phyloP scores from a whole-genome alignment of 2,329 filamentous ascomycete genomes.

The Orbilia javanica region DNA sequence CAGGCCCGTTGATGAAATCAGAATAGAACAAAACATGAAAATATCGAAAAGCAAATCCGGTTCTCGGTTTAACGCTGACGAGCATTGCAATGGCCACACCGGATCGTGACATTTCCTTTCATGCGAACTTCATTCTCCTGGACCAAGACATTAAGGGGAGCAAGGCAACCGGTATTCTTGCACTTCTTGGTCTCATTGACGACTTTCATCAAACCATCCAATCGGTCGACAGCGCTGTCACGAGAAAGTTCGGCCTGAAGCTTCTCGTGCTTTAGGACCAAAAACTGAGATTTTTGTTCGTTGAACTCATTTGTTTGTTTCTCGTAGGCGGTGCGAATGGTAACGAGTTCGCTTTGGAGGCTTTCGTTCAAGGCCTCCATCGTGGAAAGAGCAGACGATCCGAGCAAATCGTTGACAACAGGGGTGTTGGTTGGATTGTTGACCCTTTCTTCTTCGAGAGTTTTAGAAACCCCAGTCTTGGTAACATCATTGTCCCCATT shows the following conservation, averaged over 20 bases:
- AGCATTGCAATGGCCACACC: conserved; percentile 40
- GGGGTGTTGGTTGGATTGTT: conserved; percentile 27
- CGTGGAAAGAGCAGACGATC: not conserved
- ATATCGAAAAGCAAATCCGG: not conserved
- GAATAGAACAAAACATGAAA: not conserved
- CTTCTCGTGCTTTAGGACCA: conserved; percentile 35
- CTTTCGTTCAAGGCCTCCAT: conserved; percentile 7
- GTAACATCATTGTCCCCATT: not conserved
- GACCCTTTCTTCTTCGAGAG: not conserved
- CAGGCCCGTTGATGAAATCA: not conserved
- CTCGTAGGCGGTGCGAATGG: not conserved
- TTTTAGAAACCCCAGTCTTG: too few species aligned
- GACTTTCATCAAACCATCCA: conserved; percentile 36
- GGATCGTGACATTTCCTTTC: conserved; percentile 22
- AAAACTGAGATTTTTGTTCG: conserved; percentile 10
- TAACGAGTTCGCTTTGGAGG: conserved; percentile 1
- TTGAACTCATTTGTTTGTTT: conserved; percentile 10
- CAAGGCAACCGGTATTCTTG: conserved; percentile 26
- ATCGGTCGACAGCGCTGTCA: conserved; percentile 19
- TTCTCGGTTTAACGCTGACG: conserved; percentile 19
- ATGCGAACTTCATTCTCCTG: conserved; percentile 35
- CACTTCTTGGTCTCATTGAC: conserved; percentile 40
- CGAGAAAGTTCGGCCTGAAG: conserved; percentile 28
- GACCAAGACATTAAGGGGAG: conserved; percentile 23
- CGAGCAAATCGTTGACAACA: not conserved